phyloP scores from a whole-genome alignment of 345 rosid species.

The Capsella bursapastoris region DNA sequence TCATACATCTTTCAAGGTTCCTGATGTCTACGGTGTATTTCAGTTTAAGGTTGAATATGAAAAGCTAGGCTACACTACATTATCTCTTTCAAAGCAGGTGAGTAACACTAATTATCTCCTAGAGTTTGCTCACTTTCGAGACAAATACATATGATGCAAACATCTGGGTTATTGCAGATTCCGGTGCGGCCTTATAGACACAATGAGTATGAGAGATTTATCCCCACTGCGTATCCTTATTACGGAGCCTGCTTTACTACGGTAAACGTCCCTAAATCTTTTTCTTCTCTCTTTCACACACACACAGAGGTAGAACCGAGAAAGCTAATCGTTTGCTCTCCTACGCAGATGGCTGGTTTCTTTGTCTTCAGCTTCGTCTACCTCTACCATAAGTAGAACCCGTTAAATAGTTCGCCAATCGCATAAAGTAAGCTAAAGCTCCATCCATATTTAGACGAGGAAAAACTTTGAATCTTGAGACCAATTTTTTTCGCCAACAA shows the following conservation, averaged over 20 bases:
- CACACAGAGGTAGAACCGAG: background rate
- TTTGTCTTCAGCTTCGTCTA: slow-evolving; percentile 67
- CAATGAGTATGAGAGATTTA: slow-evolving; percentile 74
- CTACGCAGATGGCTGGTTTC: slow-evolving; percentile 76
- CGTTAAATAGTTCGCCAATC: slow-evolving; percentile 15
- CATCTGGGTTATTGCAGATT: slow-evolving; percentile 50
- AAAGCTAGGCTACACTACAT: slow-evolving; percentile 67
- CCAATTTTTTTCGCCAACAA: slow-evolving; percentile 1
- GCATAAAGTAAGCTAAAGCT: slow-evolving; percentile 18
- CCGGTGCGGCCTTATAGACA: slow-evolving; percentile 74
- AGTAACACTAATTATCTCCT: slow-evolving; percentile 14
- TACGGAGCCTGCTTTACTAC: slow-evolving; percentile 72
- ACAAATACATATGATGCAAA: background rate
- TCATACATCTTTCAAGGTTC: slow-evolving; percentile 68
- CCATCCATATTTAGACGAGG: slow-evolving; percentile 34
- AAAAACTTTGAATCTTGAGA: slow-evolving; percentile 1
- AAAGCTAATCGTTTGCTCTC: slow-evolving; percentile 13
- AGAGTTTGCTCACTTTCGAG: background rate
- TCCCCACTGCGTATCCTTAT: slow-evolving; percentile 66
- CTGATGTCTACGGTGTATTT: slow-evolving; percentile 80
- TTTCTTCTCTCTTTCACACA: background rate
- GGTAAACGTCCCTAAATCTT: slow-evolving; percentile 44
- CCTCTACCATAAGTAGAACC: slow-evolving; percentile 62
- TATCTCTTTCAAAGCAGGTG: slow-evolving; percentile 76
- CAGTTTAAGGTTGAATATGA: slow-evolving; percentile 79